Conservation (phyloP, 192 early-diverging fungal species). For the Backusella liffmaniae region DNA sequence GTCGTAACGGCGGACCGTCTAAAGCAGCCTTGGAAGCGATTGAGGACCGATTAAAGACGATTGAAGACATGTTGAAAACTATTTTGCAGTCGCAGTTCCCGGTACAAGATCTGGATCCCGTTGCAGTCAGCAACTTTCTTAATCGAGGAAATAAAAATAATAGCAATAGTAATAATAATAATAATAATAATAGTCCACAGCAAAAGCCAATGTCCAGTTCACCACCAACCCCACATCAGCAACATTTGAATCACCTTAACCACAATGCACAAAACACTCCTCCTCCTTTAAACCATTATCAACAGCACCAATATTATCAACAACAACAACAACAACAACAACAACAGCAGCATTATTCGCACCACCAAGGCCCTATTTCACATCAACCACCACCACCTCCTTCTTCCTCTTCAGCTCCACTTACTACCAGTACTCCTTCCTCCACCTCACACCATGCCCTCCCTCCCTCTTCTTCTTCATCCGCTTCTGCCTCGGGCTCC, state of each 20-base stretch:
- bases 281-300: not conserved
- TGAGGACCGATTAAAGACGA: slow-evolving; percentile 37
- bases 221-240: not conserved
- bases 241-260: not conserved
- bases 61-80: slow-evolving; percentile 40
- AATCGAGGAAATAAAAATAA: slow-evolving; percentile 1
- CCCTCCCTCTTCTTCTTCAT: not conserved
- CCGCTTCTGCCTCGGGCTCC: not conserved
- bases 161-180: not conserved
- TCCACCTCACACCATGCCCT: not conserved
- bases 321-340: not conserved
- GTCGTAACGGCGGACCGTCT: slow-evolving; percentile 17
- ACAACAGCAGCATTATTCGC: not conserved
- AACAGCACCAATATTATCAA: not conserved
- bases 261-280: not conserved
- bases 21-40: slow-evolving; percentile 36
- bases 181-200: not conserved
- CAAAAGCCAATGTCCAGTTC: not conserved
- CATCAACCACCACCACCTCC: not conserved
- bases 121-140: slow-evolving; percentile 13
- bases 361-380: not conserved
- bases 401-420: slow-evolving; percentile 7
- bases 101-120: slow-evolving; percentile 6
- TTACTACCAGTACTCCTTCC: not conserved
- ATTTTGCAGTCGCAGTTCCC: slow-evolving; percentile 20